A percentile compares a stretch with the other conserved stretches of the same genome.
phyloP scores from a whole-genome alignment of 352 stramenopile genomes.

The Globisporangium middletonii region DNA sequence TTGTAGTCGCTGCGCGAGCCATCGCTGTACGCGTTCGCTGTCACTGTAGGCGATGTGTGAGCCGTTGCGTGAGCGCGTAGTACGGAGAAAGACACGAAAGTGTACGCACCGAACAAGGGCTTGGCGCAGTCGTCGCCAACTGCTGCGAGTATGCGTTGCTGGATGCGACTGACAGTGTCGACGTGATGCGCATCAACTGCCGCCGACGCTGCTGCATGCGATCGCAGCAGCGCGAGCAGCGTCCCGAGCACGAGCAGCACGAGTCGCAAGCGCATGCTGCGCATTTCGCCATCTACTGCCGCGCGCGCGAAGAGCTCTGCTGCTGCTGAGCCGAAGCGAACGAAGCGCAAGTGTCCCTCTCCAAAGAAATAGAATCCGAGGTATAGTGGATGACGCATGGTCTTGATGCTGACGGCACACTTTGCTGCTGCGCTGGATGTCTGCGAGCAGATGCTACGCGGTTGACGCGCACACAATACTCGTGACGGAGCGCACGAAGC shows the following conservation, averaged over 20 bases:
- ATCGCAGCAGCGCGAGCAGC: neutral
- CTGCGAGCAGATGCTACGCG: too few species aligned
- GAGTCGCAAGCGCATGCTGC: neutral
- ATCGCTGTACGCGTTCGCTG: neutral
- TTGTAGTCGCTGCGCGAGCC: conserved; percentile 11
- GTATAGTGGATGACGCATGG: too few species aligned
- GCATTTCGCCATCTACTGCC: neutral
- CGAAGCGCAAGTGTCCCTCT: too few species aligned
- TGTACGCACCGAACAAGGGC: neutral
- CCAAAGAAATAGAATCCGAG: too few species aligned
- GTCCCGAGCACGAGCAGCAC: neutral
- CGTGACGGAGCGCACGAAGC: too few species aligned
- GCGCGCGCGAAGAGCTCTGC: neutral
- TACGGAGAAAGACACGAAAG: neutral
- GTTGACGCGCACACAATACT: too few species aligned
- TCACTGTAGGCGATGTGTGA: neutral
- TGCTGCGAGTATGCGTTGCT: neutral
- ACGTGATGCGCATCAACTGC: neutral
- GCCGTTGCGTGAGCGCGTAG: neutral
- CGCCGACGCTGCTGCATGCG: neutral
- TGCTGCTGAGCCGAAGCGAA: too few species aligned
- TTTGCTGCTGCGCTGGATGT: too few species aligned
- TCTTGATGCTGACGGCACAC: too few species aligned
- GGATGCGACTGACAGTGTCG: neutral
- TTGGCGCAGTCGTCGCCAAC: neutral